Base-by-base conservation (phyloP, 352 stramenopile species). In the Phytophthora citrophthora region DNA sequence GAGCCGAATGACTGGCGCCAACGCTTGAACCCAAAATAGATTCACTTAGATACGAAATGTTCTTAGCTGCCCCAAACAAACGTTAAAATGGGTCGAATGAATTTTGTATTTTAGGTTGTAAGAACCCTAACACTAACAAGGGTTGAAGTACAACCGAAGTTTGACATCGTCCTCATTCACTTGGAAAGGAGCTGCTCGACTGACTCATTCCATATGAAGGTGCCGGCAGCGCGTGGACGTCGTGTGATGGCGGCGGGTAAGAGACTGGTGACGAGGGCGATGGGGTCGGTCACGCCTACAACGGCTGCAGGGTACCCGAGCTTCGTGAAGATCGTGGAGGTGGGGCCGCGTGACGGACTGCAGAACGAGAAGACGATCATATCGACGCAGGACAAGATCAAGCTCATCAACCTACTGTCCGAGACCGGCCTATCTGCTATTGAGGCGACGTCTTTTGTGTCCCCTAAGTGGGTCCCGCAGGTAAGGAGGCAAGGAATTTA, bases 391-490 rank as follows among this genome's bases (percentile, higher is more conserved):
- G 74, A 97, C 56, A 99, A 99, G 70, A 79, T 99, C 12, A 72
- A 86, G 55, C 65, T 99, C 11, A 95, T 98, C 68, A 83, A 98
- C 41, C 76, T 89, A 67, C 81, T 99, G 41, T 93, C 88, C 43
- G 70, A 93, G 4, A 90, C 96, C 13, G 97, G 97, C 1, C 81
- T 98, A 13, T 74, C 67, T 5, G 82, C 79, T 4, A 97, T 99
- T 54, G 97, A 99, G 76, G 81, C 92, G 5, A 98, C 94, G 45
- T 87, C 92, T 11, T 99, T 99, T 62, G 97, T 99, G 12, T 99
- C 95, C 7, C 93, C 95, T 16, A 98, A 98, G 72, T 99, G 96
- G 95, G 93, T 99, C 15, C 96, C 96, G 10, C 93, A 98, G 77
- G 86, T 95, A 16, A 5, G 16, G 10, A 34, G 9, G 29, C 29